Evolutionary conservation across 768 basidiomycete genomes (phyloP).

Genomic region (Kondoa subrosea): DNA sequence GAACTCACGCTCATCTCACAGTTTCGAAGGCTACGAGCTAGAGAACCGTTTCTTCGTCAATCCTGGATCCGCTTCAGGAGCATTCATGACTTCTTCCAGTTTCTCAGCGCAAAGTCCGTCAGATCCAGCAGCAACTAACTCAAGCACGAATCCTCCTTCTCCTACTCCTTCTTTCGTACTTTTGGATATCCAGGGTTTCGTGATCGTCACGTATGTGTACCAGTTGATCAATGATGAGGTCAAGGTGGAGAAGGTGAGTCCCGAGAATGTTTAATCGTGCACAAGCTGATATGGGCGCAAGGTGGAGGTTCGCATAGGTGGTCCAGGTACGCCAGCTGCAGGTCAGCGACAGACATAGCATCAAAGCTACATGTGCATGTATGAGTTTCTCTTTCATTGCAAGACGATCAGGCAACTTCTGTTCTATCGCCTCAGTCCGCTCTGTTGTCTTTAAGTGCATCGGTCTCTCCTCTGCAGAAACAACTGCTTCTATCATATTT

Average conservation of each 20-base stretch:
- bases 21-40: constrained; percentile 85
- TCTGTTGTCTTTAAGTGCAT: too few species aligned
- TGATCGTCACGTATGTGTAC: constrained; percentile 93
- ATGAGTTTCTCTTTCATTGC: too few species aligned
- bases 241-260: constrained; percentile 32
- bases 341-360: background rate
- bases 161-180: constrained; percentile 86
- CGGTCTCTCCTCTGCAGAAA: too few species aligned
- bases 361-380: too few species aligned
- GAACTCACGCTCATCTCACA: constrained; percentile 30
- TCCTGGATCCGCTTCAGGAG: constrained; percentile 85
- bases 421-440: too few species aligned
- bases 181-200: constrained; percentile 93
- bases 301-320: background rate
- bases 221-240: constrained; percentile 40
- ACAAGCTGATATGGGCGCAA: background rate
- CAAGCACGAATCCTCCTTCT: constrained; percentile 37
- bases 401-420: too few species aligned
- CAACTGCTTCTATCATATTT: too few species aligned
- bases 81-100: constrained; percentile 35
- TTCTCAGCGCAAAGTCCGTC: constrained; percentile 2
- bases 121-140: background rate
- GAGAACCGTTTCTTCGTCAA: constrained; percentile 88
- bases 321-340: background rate
- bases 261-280: constrained; percentile 10